Evolutionary conservation across 306 rosid genomes (phyloP), one percentile per base, ranked within the genome.

Genomic region (Dryas drummondii): DNA sequence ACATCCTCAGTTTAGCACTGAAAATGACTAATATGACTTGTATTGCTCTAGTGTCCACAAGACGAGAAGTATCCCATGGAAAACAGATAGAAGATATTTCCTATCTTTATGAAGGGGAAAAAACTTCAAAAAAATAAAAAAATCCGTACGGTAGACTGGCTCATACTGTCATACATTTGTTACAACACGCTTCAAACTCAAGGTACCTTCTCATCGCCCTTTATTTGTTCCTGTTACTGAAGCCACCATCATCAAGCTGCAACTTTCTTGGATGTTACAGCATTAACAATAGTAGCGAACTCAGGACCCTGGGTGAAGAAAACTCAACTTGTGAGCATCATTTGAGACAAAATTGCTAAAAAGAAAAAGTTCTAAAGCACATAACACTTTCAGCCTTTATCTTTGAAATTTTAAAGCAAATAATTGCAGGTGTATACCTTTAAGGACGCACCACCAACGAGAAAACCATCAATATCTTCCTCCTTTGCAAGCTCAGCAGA

Each of bases 401-500:
- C 65, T 66, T 45, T 16, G 15, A 79, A 71, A 54, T 4, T 69
- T 53, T 68, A 32, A 60, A 9, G 45, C 75, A 66, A 82, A 32
- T 14, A 70, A 13, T 46, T 45, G 52, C 9, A 19, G 74, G 9
- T 60, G 17, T 42, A 69, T 86, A 90, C 99, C 99, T 96, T 96
- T 47, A 96, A 72, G 44, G 99, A 96, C 81, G 99, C 98, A 70
- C 99, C 99, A 46, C 99, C 99, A 11, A 96, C 99, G 3, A 96
- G 93, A 83, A 96, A 96, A 72, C 99, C 99, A 73, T 96, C 99
- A 66, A 96, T 96, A 64, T 96, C 99, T 82, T 96, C 98, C 82
- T 96, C 76, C 88, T 90, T 92, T 40, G 99, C 96, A 0, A 96
- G 97, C 85, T 92, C 99, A 73, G 92, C 87, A 82, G 85, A 83